phyloP scores from a whole-genome alignment of 768 basidiomycete species.

The Pholiota microspora region DNA sequence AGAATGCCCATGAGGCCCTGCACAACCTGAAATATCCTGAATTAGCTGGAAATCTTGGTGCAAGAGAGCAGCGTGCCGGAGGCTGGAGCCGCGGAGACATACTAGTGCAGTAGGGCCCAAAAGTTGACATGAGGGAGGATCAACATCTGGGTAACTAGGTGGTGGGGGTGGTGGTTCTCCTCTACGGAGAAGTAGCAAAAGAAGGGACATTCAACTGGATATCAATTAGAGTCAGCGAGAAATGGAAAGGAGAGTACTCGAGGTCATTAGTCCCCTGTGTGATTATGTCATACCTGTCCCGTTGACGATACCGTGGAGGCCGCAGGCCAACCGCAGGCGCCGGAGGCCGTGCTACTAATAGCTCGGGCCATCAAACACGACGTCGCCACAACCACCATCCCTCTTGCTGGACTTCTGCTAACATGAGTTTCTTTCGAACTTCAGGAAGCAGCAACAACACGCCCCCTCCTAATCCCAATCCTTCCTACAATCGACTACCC shows the following conservation, averaged over 20 bases:
- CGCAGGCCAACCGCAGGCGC: no score
- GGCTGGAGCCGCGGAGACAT: conserved; percentile 16
- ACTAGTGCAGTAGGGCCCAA: conserved; percentile 53
- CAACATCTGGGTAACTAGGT: conserved; percentile 35
- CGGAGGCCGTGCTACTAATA: not conserved
- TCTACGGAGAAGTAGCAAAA: conserved; percentile 10
- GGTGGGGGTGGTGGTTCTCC: conserved; percentile 6
- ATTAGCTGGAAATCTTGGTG: conserved; percentile 35
- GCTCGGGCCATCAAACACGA: not conserved
- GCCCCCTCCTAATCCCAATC: conserved; percentile 31
- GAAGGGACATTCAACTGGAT: conserved; percentile 16
- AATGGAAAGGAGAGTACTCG: conserved; percentile 1
- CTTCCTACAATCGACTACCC: conserved; percentile 42
- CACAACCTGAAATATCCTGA: conserved; percentile 65
- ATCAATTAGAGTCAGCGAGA: conserved; percentile 4
- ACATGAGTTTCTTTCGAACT: conserved; percentile 51
- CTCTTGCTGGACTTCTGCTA: not conserved
- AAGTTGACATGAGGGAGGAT: conserved; percentile 48
- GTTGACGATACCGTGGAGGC: no score
- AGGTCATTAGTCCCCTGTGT: conserved; percentile 14
- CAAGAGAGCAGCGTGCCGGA: conserved; percentile 35
- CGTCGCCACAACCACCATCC: not conserved
- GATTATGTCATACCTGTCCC: conserved; percentile 23
- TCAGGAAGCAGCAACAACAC: conserved; percentile 33
- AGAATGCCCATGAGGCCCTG: conserved; percentile 89